phyloP scores from a whole-genome alignment of 139 green algal species.

The Diplosphaera chodatii region DNA sequence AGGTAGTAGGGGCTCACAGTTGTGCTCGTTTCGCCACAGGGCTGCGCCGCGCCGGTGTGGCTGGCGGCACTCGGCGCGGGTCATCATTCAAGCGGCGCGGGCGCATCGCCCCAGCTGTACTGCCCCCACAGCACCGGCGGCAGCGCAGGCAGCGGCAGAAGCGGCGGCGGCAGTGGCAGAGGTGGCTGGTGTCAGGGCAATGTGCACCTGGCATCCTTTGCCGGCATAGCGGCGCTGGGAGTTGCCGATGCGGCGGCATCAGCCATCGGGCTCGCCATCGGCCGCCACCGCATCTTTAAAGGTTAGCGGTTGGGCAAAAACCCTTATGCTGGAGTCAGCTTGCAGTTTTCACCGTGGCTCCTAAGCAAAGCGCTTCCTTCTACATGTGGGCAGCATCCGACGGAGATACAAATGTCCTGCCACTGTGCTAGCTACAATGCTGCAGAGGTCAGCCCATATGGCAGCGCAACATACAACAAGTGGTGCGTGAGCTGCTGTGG shows the following conservation, averaged over 20 bases:
- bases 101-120: not conserved
- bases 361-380: not conserved
- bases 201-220: constrained; percentile 20
- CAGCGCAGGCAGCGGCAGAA: not conserved
- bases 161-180: not conserved
- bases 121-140: too few relatives aligned
- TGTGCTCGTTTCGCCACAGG: constrained; percentile 18
- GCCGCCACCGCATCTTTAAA: constrained; percentile 13
- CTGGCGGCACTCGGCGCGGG: not conserved
- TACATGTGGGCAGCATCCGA: too few relatives aligned
- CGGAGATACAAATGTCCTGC: too few relatives aligned
- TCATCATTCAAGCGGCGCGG: not conserved
- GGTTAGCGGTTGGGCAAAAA: too few relatives aligned
- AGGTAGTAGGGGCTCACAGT: too few relatives aligned
- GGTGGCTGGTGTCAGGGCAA: not conserved
- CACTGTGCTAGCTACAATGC: not conserved
- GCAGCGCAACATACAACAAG: constrained; percentile 44
- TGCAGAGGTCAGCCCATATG: constrained; percentile 28
- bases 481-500: constrained; percentile 40
- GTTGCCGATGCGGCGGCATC: constrained; percentile 37
- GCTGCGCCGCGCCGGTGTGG: constrained; percentile 60
- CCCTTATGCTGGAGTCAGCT: too few relatives aligned
- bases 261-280: constrained; percentile 10
- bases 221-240: constrained; percentile 58
- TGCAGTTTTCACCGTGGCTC: too few relatives aligned